Conservation (phyloP, 345 rosid species). For the Moringa oleifera region DNA sequence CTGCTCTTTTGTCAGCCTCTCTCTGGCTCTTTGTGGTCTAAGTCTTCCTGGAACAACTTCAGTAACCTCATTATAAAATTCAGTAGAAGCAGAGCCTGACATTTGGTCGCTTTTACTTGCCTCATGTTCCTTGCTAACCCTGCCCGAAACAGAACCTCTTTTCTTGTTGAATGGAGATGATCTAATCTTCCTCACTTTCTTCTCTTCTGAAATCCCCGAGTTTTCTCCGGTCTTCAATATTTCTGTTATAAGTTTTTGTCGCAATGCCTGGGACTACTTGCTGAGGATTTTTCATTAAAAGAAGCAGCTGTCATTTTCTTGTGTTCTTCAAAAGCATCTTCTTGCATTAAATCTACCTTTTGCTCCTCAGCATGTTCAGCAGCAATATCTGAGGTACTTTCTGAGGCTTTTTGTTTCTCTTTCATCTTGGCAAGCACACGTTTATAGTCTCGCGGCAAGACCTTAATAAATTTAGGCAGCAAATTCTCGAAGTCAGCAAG, state of each 20-base stretch:
- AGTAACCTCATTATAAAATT: too few relatives aligned
- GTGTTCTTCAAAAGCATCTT: slow-evolving; percentile 86
- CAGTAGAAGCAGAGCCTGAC: too few relatives aligned
- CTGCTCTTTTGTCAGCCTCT: too few relatives aligned
- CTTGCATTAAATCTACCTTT: slow-evolving; percentile 44
- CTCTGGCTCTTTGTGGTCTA: too few relatives aligned
- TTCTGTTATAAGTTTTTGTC: slow-evolving; percentile 57
- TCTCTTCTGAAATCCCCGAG: slow-evolving; percentile 61
- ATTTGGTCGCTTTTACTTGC: slow-evolving; percentile 77
- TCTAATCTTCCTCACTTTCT: slow-evolving; percentile 85
- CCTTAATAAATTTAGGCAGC: slow-evolving; percentile 79
- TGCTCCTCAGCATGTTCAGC: slow-evolving; percentile 48
- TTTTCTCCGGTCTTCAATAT: slow-evolving; percentile 47
- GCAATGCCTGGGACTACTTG: too few relatives aligned
- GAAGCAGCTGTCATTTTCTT: slow-evolving; percentile 77
- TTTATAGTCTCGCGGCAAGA: slow-evolving; percentile 96
- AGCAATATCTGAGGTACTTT: slow-evolving; percentile 28
- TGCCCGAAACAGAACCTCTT: too few relatives aligned
- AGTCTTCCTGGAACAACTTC: too few relatives aligned
- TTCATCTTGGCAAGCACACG: slow-evolving; percentile 79
- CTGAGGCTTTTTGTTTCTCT: slow-evolving; percentile 41
- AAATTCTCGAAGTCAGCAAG: slow-evolving; percentile 73
- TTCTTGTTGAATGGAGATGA: slow-evolving; percentile 83
- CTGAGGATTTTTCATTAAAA: slow-evolving; percentile 33
- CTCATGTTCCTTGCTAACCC: too few relatives aligned